phyloP scores from a whole-genome alignment of 2,329 filamentous ascomycete genomes.

The Pestalotiopsis fici region DNA sequence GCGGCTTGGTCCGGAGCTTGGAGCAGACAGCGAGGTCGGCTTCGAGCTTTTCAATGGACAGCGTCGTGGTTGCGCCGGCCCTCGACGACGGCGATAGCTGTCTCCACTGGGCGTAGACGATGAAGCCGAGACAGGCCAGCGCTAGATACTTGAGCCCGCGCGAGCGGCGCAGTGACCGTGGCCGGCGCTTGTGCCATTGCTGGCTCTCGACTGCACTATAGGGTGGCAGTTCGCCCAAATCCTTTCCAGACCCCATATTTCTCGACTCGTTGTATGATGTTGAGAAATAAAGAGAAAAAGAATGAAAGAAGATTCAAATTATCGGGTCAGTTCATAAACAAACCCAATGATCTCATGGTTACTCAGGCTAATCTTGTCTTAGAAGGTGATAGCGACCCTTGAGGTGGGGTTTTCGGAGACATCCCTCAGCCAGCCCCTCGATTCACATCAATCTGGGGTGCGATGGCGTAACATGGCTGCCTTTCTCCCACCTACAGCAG shows the following conservation, averaged over 20 bases:
- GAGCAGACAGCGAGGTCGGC: constrained; percentile 57
- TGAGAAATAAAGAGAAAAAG: neutral
- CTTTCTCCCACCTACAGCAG: too few relatives aligned
- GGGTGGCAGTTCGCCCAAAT: constrained; percentile 37
- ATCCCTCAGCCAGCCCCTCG: constrained; percentile 2
- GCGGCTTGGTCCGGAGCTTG: constrained; percentile 53
- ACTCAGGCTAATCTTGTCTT: constrained; percentile 3
- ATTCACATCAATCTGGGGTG: neutral
- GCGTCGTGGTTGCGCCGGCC: constrained; percentile 14
- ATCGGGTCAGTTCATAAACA: neutral
- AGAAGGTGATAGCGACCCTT: constrained; percentile 1
- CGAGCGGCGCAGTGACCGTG: constrained; percentile 40
- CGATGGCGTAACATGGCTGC: neutral
- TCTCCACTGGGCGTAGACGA: constrained; percentile 50
- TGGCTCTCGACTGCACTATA: constrained; percentile 36
- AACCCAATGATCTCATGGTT: neutral
- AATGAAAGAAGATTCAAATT: neutral
- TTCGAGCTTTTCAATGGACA: constrained; percentile 55
- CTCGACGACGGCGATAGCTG: constrained; percentile 32
- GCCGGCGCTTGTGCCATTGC: constrained; percentile 26
- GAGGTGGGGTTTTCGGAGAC: neutral
- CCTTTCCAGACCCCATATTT: constrained; percentile 38
- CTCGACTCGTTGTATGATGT: neutral
- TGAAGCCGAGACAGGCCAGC: constrained; percentile 50
- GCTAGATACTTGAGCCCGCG: constrained; percentile 43